These are phyloP conservation scores for Daldinia caldariorum DNA, from an alignment of 495 filamentous ascomycete species.

Conservation along the genomic window DNA sequence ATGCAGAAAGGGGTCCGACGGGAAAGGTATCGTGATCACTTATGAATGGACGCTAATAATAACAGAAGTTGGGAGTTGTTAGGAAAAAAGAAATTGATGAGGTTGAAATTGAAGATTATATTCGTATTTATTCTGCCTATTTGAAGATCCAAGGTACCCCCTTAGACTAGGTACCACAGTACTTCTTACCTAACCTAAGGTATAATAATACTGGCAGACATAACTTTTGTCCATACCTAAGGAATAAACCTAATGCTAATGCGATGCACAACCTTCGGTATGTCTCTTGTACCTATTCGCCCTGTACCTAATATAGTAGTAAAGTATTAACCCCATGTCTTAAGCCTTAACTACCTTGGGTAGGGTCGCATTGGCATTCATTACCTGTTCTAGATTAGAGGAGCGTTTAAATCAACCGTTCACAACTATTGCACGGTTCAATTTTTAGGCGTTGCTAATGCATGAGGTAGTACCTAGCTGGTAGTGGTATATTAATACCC, in stretches of 20 bases:
- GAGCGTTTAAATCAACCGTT: background rate
- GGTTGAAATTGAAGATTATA: conserved; percentile 11
- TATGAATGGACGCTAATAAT: conserved; percentile 13
- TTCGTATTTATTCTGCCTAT: background rate
- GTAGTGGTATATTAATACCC: conserved; percentile 12
- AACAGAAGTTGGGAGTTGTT: background rate
- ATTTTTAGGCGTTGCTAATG: conserved; percentile 1
- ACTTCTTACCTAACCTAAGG: too few relatives aligned
- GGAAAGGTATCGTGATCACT: conserved; percentile 11
- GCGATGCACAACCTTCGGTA: too few relatives aligned
- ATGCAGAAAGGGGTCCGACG: background rate
- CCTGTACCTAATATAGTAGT: too few relatives aligned
- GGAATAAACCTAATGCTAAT: too few relatives aligned
- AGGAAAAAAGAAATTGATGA: conserved; percentile 3
- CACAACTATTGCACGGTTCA: background rate
- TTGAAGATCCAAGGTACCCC: background rate
- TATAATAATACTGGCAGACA: too few relatives aligned
- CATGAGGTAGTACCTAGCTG: background rate
- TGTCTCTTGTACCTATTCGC: too few relatives aligned
- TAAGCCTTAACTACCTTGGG: background rate
- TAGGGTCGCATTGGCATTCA: conserved; percentile 8
- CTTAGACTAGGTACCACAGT: too few relatives aligned
- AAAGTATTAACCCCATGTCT: too few relatives aligned
- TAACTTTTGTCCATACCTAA: background rate
- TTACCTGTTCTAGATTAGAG: conserved; percentile 8